A percentile compares a stretch with the other conserved stretches of the same genome.
Evolutionary conservation across 1,139 yeast species (phyloP).

Genomic region (Geotrichum candidum): DNA sequence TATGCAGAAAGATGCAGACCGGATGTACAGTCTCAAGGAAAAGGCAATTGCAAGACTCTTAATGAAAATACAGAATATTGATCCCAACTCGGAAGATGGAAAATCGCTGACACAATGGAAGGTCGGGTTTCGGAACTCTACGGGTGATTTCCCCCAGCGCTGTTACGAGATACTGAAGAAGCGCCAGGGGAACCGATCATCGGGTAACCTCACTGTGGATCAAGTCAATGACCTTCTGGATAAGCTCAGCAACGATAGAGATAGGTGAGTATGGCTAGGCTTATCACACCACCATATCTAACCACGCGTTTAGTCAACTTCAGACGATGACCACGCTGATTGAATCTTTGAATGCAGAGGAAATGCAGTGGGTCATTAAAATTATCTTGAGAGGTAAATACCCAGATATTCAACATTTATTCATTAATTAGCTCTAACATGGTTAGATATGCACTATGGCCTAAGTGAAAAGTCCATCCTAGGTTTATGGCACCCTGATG

Average conservation of each 20-base stretch:
- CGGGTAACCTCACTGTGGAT: constrained; percentile 43
- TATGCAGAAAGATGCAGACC: constrained; percentile 40
- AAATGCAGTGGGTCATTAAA: constrained; percentile 64
- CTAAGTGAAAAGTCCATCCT: constrained; percentile 59
- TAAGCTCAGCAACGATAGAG: constrained; percentile 32
- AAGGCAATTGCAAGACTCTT: constrained; percentile 42
- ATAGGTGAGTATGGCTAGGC: neutral
- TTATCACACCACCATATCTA: neutral
- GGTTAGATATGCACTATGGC: constrained; percentile 38
- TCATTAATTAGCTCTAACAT: neutral
- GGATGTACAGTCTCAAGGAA: constrained; percentile 36
- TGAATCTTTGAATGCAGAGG: constrained; percentile 54
- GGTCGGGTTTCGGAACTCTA: constrained; percentile 33
- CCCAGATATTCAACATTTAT: constrained; percentile 22
- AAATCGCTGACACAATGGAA: constrained; percentile 45
- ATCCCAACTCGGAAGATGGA: constrained; percentile 48
- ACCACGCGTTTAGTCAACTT: constrained; percentile 27
- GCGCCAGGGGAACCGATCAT: constrained; percentile 37
- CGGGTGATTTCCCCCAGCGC: constrained; percentile 40
- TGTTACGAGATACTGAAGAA: constrained; percentile 36
- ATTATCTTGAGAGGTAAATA: constrained; percentile 52
- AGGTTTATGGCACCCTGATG: constrained; percentile 76
- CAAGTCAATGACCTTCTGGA: constrained; percentile 57
- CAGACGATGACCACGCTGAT: constrained; percentile 46
- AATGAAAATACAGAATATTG: constrained; percentile 43